Base-by-base conservation (phyloP, 2,329 filamentous ascomycete species). In the Stemphylium lycopersici region DNA sequence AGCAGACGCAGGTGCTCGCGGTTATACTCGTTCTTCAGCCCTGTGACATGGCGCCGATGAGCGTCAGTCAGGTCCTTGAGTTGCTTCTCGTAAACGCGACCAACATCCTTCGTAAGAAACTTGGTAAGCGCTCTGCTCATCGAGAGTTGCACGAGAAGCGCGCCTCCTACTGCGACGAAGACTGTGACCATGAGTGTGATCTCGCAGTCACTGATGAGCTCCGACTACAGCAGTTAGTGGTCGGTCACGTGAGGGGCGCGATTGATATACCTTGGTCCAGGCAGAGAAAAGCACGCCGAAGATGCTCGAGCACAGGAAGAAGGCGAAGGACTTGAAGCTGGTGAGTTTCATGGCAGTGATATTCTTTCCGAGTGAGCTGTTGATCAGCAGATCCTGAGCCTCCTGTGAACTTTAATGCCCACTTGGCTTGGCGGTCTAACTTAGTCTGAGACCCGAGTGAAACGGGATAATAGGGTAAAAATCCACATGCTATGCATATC, bases 261-360 rank as follows among this genome's bases (percentile, higher is more conserved):
- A 29, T 22, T 43, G 18, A 41, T 41, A 31, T 50, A 58, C 56
- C 26, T 36, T 55, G 15, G 40, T 18, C 36, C 48, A 59, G 12
- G 48, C 18, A 1, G 47, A 42, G 13, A 44, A 13, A 2, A 59
- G 48, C 6, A 49, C 41, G 15, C 49, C 53, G 12, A 52, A 61
- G 0, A 61, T 52, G 34, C 39, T 37, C 11, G 56, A 52, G 36
- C 52, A 52, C 5, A 59, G 39, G n/a, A 55, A 41, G 46, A 61
- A 52, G 13, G 55, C 47, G 10, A 59, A 49, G 24, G 59, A 22
- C 12, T 57, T 50, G 20, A 56, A 52, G 31, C 44, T 32, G 10
- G 53, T 55, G 40, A 55, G 32, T 26, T 57, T 33, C 58, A 61
- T 61, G 22, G 5, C 41, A 12, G 39, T 16, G n/a, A 10, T 44